These are phyloP conservation scores for Zygnema circumcarinatum DNA, from an alignment of 139 green algal genomes.

Conservation along the genomic window DNA sequence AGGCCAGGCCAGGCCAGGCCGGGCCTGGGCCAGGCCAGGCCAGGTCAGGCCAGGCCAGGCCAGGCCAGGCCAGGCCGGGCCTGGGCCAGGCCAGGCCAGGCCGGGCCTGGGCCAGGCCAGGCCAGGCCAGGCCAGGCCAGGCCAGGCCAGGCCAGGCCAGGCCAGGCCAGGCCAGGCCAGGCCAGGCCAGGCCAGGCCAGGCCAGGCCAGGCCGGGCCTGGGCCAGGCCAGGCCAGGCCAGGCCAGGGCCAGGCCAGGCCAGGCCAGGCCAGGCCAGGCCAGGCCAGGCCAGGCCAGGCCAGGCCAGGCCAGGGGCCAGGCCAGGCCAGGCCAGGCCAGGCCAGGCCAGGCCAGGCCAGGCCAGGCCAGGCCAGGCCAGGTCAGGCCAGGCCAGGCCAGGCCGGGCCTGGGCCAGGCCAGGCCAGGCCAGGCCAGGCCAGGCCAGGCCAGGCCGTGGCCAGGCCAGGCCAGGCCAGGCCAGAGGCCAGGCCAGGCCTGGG, in stretches of 20 bases:
- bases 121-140: conserved; percentile 31
- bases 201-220: conserved; percentile 11
- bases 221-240: no score
- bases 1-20: conserved; percentile 33
- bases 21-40: no score
- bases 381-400: no score
- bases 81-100: no score
- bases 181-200: conserved; percentile 31
- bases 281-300: background rate
- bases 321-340: background rate
- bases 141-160: conserved; percentile 35
- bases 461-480: conserved; percentile 20
- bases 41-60: conserved; percentile 37
- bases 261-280: background rate
- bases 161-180: conserved; percentile 36
- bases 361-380: background rate
- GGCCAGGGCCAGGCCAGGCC: no score
- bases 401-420: no score
- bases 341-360: background rate
- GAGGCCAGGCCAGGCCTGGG: conserved; percentile 23
- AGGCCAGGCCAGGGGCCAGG: no score
- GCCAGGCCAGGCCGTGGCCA: no score
- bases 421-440: no score
- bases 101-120: no score
- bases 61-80: no score